These are phyloP conservation scores for Trametes elegans DNA, from an alignment of 768 basidiomycete genomes.

Conservation along the genomic window DNA sequence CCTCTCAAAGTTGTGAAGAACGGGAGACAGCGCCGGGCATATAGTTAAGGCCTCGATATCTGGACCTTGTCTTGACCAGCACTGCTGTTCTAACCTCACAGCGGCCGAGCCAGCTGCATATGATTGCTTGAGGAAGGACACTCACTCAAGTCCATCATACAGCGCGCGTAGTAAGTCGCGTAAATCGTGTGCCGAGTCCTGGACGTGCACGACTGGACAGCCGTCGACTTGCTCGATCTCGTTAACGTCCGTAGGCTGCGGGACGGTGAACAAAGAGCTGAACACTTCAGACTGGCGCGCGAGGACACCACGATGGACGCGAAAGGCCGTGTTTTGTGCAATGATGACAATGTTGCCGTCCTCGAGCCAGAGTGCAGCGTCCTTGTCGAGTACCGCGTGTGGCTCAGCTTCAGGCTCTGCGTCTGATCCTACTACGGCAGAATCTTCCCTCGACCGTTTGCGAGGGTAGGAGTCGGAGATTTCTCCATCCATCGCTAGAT, in stretches of 20 bases:
- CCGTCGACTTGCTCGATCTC: not conserved
- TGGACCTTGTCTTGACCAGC: no score
- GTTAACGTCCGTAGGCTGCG: not conserved
- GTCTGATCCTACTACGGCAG: no score
- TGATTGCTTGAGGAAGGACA: not conserved
- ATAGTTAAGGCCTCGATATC: no score
- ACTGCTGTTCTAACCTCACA: no score
- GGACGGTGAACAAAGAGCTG: not conserved
- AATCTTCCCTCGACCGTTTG: no score
- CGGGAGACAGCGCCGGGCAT: no score
- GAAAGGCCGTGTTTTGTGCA: constrained; percentile 25
- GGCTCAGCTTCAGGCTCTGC: no score
- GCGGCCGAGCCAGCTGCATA: no score
- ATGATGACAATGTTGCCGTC: constrained; percentile 71
- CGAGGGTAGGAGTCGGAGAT: no score
- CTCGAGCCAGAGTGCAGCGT: constrained; percentile 47
- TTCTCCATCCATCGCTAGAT: no score
- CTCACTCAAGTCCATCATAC: constrained; percentile 2
- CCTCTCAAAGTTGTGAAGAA: no score
- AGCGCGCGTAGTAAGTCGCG: constrained; percentile 1
- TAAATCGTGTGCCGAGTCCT: constrained; percentile 1
- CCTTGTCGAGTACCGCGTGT: no score
- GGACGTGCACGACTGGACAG: not conserved
- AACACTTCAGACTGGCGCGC: not conserved
- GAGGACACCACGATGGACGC: constrained; percentile 3